Evolutionary conservation across 1,139 yeast species (phyloP).

Genomic region (Suhomyces chickasaworum): DNA sequence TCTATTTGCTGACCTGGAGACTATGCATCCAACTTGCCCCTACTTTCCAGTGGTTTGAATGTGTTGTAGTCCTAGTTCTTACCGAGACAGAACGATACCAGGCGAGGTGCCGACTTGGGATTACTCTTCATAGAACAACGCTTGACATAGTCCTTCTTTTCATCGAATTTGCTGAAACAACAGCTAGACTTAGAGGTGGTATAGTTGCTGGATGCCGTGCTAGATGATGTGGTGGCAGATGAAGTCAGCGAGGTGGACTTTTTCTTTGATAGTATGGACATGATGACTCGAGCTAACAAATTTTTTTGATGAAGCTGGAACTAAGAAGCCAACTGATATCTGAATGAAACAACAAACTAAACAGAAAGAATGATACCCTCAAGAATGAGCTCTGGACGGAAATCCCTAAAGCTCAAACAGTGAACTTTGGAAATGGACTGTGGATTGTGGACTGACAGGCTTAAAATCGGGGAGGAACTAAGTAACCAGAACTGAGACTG

Average conservation of each 20-base stretch:
- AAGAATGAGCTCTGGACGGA: background rate
- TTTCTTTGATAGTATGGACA: conserved; percentile 17
- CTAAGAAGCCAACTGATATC: too few relatives aligned
- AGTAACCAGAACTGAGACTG: background rate
- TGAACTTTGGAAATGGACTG: background rate
- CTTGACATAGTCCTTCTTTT: conserved; percentile 47
- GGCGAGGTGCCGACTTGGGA: conserved; percentile 27
- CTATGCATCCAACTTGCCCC: too few relatives aligned
- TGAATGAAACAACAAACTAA: too few relatives aligned
- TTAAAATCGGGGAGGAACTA: background rate
- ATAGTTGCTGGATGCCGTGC: conserved; percentile 10
- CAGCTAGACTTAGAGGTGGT: conserved; percentile 13
- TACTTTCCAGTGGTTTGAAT: too few relatives aligned
- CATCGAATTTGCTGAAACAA: conserved; percentile 39
- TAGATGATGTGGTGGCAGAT: conserved; percentile 9
- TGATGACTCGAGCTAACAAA: background rate
- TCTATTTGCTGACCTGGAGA: too few relatives aligned
- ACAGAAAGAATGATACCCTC: too few relatives aligned
- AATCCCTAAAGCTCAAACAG: background rate
- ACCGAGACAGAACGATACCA: conserved; percentile 45
- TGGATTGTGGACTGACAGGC: background rate
- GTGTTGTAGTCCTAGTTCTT: conserved; percentile 22
- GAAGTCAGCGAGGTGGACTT: conserved; percentile 15
- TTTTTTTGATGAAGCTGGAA: too few relatives aligned
- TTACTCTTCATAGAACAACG: conserved; percentile 37